These are phyloP conservation scores for Neurospora tetraspora DNA, from an alignment of 495 filamentous ascomycete genomes.

Conservation along the genomic window DNA sequence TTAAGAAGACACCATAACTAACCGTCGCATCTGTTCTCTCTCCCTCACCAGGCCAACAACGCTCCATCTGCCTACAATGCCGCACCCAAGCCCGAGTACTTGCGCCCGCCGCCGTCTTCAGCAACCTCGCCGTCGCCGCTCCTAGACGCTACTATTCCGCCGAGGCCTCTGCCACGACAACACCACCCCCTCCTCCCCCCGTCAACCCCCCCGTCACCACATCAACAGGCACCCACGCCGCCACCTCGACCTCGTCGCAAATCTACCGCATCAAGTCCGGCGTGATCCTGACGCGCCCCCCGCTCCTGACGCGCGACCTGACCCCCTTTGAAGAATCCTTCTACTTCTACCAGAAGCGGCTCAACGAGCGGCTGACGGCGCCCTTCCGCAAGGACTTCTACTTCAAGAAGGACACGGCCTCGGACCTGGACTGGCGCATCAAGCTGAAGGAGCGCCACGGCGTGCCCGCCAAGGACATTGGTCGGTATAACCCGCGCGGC, in stretches of 20 bases:
- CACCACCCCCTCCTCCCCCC: constrained; percentile 1
- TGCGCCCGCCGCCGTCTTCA: constrained; percentile 3
- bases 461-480: constrained; percentile 72
- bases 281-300: constrained; percentile 80
- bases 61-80: neutral
- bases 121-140: neutral
- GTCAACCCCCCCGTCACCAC: neutral
- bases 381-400: constrained; percentile 92
- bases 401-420: constrained; percentile 82
- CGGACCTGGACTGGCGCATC: constrained; percentile 81
- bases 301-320: constrained; percentile 72
- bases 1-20: neutral
- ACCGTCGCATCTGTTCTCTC: neutral
- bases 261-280: constrained; percentile 64
- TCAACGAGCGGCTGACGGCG: constrained; percentile 84
- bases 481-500: constrained; percentile 73
- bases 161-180: constrained; percentile 5
- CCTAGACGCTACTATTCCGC: constrained; percentile 5
- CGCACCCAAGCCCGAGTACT: neutral
- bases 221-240: constrained; percentile 6
- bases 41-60: neutral
- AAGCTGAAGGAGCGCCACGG: constrained; percentile 62
- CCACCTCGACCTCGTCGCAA: constrained; percentile 12
- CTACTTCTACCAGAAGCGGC: constrained; percentile 91
- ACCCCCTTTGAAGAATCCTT: constrained; percentile 83